Evolutionary conservation across 768 basidiomycete genomes (phyloP).

Genomic region (Trametes cubensis): DNA sequence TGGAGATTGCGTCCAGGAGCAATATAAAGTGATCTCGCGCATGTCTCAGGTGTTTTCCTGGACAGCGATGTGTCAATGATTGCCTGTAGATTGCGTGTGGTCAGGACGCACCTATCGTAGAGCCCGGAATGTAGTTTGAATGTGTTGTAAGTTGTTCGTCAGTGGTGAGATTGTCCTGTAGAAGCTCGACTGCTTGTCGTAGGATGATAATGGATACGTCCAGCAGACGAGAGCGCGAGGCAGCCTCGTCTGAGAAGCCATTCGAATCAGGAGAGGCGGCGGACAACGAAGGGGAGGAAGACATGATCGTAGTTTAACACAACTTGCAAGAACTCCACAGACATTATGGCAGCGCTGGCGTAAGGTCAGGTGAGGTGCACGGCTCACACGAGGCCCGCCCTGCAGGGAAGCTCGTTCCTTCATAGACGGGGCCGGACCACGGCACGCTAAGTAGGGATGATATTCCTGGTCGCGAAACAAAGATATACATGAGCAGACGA

Average conservation of each 20-base stretch:
- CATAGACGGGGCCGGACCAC: neutral
- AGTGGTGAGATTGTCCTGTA: slow-evolving; percentile 63
- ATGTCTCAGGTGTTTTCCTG: slow-evolving; percentile 87
- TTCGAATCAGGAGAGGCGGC: neutral
- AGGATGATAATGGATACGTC: slow-evolving; percentile 69
- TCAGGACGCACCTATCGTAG: slow-evolving; percentile 69
- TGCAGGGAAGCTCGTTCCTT: slow-evolving; percentile 4
- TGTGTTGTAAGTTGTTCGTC: slow-evolving; percentile 70
- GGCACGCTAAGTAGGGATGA: neutral
- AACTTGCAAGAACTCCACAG: neutral
- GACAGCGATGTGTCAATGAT: neutral
- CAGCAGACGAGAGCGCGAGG: slow-evolving; percentile 54
- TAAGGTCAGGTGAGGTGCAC: slow-evolving; percentile 16
- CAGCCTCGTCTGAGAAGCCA: slow-evolving; percentile 25
- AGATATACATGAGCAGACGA: slow-evolving; percentile 19
- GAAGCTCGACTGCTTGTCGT: slow-evolving; percentile 70
- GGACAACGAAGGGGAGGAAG: slow-evolving; percentile 6
- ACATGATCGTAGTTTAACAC: slow-evolving; percentile 5
- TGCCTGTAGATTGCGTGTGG: neutral
- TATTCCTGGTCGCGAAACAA: neutral
- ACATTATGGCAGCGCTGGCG: slow-evolving; percentile 1
- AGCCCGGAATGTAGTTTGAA: slow-evolving; percentile 82
- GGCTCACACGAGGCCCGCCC: slow-evolving; percentile 19
- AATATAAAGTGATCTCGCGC: slow-evolving; percentile 82
- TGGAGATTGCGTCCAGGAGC: slow-evolving; percentile 56